These are phyloP conservation scores for Linderina pennispora DNA, from an alignment of 192 early-diverging fungal genomes.

Conservation along the genomic window DNA sequence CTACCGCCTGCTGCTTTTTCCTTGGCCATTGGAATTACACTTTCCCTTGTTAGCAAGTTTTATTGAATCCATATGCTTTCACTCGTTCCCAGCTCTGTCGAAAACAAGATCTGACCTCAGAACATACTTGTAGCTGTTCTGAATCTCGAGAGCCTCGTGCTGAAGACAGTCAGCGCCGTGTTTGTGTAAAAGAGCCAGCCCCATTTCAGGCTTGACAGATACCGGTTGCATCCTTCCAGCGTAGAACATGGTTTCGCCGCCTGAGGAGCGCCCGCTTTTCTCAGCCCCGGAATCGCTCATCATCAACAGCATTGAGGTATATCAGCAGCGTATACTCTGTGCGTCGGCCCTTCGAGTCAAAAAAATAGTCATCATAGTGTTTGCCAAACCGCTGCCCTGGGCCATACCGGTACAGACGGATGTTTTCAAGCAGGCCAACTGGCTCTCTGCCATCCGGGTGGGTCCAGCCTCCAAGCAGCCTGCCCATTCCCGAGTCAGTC, in stretches of 20 bases:
- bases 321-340: conserved; percentile 56
- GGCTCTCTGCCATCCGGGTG: conserved; percentile 32
- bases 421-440: conserved; percentile 49
- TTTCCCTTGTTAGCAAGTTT: too few species aligned
- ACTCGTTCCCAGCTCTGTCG: too few species aligned
- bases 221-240: conserved; percentile 46
- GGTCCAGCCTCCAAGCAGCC: conserved; percentile 30
- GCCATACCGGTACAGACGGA: conserved; percentile 57
- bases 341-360: conserved; percentile 40
- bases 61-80: too few species aligned
- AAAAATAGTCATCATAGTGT: conserved; percentile 57
- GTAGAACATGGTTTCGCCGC: conserved; percentile 48
- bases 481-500: conserved; percentile 39
- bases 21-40: too few species aligned
- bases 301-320: conserved; percentile 49
- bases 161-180: conserved; percentile 58
- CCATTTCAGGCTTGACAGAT: conserved; percentile 49
- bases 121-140: conserved; percentile 53
- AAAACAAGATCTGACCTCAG: conserved; percentile 55
- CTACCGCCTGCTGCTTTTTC: too few species aligned
- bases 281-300: conserved; percentile 19
- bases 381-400: conserved; percentile 53
- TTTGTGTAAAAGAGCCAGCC: conserved; percentile 53
- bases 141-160: conserved; percentile 52
- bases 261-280: conserved; percentile 14